Conservation (phyloP, 495 filamentous ascomycete species). For the Xylaria scruposa region DNA sequence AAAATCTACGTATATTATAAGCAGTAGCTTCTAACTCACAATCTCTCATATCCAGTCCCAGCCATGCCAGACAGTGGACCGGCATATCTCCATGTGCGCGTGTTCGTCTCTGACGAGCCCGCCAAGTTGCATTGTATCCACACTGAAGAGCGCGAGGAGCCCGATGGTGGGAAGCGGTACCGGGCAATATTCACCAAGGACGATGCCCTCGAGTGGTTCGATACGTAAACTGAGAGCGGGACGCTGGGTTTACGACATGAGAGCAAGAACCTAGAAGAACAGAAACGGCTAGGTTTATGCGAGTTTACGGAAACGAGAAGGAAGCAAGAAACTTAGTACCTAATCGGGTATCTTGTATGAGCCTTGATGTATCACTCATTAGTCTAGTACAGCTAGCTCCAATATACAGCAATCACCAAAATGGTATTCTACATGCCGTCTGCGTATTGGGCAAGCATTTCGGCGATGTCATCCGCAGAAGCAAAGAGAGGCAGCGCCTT, state of each 20-base stretch:
- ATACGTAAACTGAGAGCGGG: conserved; percentile 46
- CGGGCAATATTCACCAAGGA: conserved; percentile 59
- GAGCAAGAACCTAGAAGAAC: not conserved
- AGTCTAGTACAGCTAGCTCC: not conserved
- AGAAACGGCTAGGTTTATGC: not conserved
- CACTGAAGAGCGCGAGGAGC: conserved; percentile 55
- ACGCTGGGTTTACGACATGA: not conserved
- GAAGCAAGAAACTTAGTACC: not conserved
- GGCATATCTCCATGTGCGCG: conserved; percentile 57
- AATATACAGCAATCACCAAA: conserved; percentile 6
- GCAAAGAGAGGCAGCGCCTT: conserved; percentile 92
- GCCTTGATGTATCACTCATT: conserved; percentile 2
- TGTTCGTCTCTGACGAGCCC: conserved; percentile 55
- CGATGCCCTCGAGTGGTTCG: conserved; percentile 64
- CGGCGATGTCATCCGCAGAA: conserved; percentile 90
- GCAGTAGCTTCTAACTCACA: not conserved
- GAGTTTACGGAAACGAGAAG: not conserved
- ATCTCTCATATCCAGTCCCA: conserved; percentile 39
- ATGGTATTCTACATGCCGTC: conserved; percentile 53
- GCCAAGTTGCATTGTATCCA: conserved; percentile 61
- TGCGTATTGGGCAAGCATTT: conserved; percentile 77
- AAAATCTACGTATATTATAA: not conserved
- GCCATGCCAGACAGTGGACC: conserved; percentile 48
- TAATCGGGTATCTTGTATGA: conserved; percentile 23
- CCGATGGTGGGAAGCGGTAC: conserved; percentile 52